phyloP scores from a whole-genome alignment of 2,329 filamentous ascomycete species.

The Pseudogymnoascus sp. region DNA sequence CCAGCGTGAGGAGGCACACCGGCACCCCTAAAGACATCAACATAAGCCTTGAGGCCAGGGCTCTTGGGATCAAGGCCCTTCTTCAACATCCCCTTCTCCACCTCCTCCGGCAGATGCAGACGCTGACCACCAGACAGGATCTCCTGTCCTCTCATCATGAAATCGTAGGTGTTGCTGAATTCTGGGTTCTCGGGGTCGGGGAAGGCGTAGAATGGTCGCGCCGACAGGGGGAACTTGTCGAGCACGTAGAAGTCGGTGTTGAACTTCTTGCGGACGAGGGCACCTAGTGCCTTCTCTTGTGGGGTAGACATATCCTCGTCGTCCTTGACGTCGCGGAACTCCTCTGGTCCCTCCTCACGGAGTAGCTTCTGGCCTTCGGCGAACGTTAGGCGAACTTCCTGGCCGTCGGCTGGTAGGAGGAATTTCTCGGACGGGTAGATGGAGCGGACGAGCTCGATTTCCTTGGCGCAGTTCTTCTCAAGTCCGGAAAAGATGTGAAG shows the following conservation, averaged over 20 bases:
- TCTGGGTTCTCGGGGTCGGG: conserved; percentile 58
- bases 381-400: conserved; percentile 70
- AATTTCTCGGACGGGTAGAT: conserved; percentile 73
- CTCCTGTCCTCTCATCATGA: conserved; percentile 89
- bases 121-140: conserved; percentile 88
- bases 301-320: conserved; percentile 74
- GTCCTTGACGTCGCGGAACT: conserved; percentile 60
- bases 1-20: conserved; percentile 87
- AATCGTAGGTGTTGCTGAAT: conserved; percentile 65
- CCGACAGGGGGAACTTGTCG: conserved; percentile 87
- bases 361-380: conserved; percentile 70
- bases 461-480: conserved; percentile 49
- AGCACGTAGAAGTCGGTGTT: conserved; percentile 94
- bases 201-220: conserved; percentile 89
- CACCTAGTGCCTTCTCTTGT: conserved; percentile 82
- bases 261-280: conserved; percentile 79
- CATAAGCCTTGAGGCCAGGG: conserved; percentile 77
- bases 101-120: conserved; percentile 69
- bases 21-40: conserved; percentile 70
- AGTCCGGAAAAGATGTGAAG: conserved; percentile 74
- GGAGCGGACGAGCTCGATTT: conserved; percentile 64
- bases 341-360: conserved; percentile 61
- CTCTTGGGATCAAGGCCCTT: conserved; percentile 73
- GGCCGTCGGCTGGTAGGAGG: conserved; percentile 64
- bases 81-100: conserved; percentile 68